Base-by-base conservation (phyloP, 2,329 filamentous ascomycete genomes). In the Aureobasidium sp. region DNA sequence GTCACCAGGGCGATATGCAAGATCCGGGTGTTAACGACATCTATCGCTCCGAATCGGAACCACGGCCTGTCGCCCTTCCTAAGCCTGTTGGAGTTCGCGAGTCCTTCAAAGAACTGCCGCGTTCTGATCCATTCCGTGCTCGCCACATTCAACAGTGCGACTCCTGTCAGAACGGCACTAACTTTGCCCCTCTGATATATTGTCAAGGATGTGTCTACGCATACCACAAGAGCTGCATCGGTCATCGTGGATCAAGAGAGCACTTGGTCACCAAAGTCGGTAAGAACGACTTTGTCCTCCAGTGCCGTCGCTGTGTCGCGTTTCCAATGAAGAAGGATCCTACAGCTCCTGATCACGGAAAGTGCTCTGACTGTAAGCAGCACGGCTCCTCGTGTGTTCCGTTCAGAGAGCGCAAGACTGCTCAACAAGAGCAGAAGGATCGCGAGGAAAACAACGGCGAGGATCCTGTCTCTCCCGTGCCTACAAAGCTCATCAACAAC, bases 151-250 rank as follows among this genome's bases (percentile, higher is more conserved):
- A 87, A 47, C 82, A 81, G 10, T 99, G 96, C 76, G 90, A 93
- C 70, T 86, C 89, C 3, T 99, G 96, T 74, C 85, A 86, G 11
- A 81, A 86, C 55, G 81, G 85, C 27, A 77, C 80, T 1, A 85
- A 83, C 66, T 91, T 90, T 74, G 94, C 93, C 1, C 83, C 87
- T 45, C 82, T 99, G 29, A 86, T 99, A 40, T 90, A 91, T 74
- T 99, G 96, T 71, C 97, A 99, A 79, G 96, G 96, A 36, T 99
- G 96, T 76, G 94, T 91, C 2, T 84, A 91, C 55, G 86, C 92
- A 0, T 97, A 94, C 71, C 96, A 99, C 79, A 93, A 93, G 76
- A 81, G 81, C 47, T 99, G 96, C 74, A 84, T 99, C 33, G 94
- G 95, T 1, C 83, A 85, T 56, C 88, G 96, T 58, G 87, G 86